Evolutionary conservation across 176 grass and related monocot genomes (phyloP), one percentile per base, ranked within the genome.

Genomic region (Ananas comosus): DNA sequence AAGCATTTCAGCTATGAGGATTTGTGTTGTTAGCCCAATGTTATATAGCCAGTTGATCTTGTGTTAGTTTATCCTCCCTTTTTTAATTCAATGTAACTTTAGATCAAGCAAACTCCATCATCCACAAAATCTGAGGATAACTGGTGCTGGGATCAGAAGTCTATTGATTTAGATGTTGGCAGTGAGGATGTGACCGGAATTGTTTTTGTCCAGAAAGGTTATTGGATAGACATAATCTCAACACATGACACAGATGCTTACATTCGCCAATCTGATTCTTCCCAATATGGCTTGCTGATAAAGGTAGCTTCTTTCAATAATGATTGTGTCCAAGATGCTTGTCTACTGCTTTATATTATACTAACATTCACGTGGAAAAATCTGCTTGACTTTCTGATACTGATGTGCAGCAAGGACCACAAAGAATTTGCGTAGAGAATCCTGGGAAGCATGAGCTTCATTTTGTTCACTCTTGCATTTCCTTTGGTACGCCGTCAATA

Each of bases 121-220:
- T 75, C 77, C 3, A 67, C 70, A 33, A 63, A 33, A 18, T 64
- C 77, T 48, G 48, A 90, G 50, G 87, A 93, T 86, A 78, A 85
- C 78, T 99, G 87, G 94, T 99, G 90, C 76, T 99, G 94, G 94
- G 87, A 88, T 42, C 68, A 82, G 66, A 88, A 80, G 76, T 54
- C 47, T 66, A 71, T 99, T 51, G 77, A 99, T 79, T 12, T 99
- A 76, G 70, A 91, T 81, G 82, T 99, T 14, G 84, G 90, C 12
- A 74, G 78, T 70, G 74, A 93, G 83, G 94, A 99, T 76, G 76
- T 91, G 80, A 78, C 51, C 14, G 90, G 88, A 53, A 78, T 99
- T 82, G 72, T 88, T 57, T 99, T 99, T 79, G 76, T 74, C 10
- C 94, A 99, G 78, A 99, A 86, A 68, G 90, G 94, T 75, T 99